Evolutionary conservation across 2,329 filamentous ascomycete genomes (phyloP).

Genomic region (Colletotrichum cereale): DNA sequence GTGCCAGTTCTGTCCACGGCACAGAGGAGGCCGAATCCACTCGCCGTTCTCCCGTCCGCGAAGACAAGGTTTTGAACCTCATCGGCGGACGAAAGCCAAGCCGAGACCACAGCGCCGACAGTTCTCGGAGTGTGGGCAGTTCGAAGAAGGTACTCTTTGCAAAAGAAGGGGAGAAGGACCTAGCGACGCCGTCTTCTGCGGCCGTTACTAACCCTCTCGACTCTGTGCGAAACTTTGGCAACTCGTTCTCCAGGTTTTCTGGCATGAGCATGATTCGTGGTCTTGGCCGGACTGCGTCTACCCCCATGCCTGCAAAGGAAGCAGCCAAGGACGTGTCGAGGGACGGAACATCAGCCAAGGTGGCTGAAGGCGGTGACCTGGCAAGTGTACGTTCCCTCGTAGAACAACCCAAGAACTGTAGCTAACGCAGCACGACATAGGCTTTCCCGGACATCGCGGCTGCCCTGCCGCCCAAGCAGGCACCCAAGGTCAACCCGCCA

Average conservation of each 20-base stretch:
- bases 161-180: conserved; percentile 55
- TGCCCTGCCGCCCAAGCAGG: conserved; percentile 66
- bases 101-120: conserved; percentile 84
- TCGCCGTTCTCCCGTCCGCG: conserved; percentile 52
- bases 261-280: conserved; percentile 80
- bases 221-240: conserved; percentile 84
- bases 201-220: conserved; percentile 65
- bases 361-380: conserved; percentile 66
- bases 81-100: conserved; percentile 73
- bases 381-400: conserved; percentile 61
- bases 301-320: conserved; percentile 52
- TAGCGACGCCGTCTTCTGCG: conserved; percentile 37
- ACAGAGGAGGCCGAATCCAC: conserved; percentile 50
- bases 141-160: conserved; percentile 68
- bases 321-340: neutral
- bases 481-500: conserved; percentile 71
- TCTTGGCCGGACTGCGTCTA: conserved; percentile 72
- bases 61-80: conserved; percentile 78
- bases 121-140: conserved; percentile 72
- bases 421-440: conserved; percentile 49
- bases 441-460: conserved; percentile 72
- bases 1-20: conserved; percentile 65
- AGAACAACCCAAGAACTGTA: conserved; percentile 1
- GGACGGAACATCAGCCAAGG: conserved; percentile 48
- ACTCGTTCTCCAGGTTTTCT: conserved; percentile 82